phyloP scores from a whole-genome alignment of 2,329 filamentous ascomycete species.

The Cyphellophora attinorum region DNA sequence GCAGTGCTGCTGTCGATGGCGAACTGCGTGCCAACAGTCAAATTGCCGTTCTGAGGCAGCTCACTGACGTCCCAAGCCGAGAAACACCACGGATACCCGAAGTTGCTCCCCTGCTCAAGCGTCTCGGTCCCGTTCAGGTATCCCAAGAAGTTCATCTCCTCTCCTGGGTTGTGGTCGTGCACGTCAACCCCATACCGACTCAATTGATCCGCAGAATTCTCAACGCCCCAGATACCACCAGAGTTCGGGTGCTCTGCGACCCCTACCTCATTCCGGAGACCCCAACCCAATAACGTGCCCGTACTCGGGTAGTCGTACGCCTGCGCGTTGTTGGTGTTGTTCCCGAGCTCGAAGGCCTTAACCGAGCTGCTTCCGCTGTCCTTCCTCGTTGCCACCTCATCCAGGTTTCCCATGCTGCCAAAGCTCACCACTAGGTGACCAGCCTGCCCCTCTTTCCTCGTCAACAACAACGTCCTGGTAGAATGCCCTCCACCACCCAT shows the following conservation, averaged over 20 bases:
- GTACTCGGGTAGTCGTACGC: constrained; percentile 41
- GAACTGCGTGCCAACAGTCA: constrained; percentile 40
- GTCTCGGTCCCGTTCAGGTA: constrained; percentile 43
- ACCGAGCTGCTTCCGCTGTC: constrained; percentile 56
- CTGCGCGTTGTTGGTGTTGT: constrained; percentile 35
- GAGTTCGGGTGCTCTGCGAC: constrained; percentile 43
- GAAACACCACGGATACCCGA: constrained; percentile 63
- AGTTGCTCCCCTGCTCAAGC: constrained; percentile 38
- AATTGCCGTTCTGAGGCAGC: constrained; percentile 36
- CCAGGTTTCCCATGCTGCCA: constrained; percentile 56
- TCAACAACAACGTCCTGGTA: constrained; percentile 58
- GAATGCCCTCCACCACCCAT: constrained; percentile 55
- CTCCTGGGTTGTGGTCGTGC: constrained; percentile 60
- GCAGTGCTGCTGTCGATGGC: constrained; percentile 29
- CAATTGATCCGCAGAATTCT: constrained; percentile 62
- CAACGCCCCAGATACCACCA: constrained; percentile 48
- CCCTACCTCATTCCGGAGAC: constrained; percentile 63
- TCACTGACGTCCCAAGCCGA: constrained; percentile 51
- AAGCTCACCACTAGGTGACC: constrained; percentile 55
- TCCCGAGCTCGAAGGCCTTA: constrained; percentile 54
- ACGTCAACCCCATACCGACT: constrained; percentile 50
- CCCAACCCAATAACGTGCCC: constrained; percentile 51
- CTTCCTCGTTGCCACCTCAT: constrained; percentile 42
- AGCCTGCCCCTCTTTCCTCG: constrained; percentile 41
- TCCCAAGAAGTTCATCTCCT: constrained; percentile 66